A percentile compares a stretch with the other conserved stretches of the same genome.
Conservation (phyloP, 345 rosid genomes). For the Linum trigynum region DNA sequence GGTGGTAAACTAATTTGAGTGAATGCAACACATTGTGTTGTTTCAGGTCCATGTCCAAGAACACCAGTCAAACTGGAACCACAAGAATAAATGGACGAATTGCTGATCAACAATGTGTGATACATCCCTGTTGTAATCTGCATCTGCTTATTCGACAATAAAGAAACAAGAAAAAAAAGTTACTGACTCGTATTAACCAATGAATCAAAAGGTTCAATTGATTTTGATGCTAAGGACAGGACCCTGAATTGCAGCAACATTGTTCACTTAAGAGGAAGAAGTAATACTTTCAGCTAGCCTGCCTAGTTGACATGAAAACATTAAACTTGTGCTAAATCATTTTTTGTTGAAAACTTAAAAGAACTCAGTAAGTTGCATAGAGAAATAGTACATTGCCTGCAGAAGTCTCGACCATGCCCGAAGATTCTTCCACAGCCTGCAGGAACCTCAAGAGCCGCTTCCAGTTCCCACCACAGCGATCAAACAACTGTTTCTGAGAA, state of each 20-base stretch:
- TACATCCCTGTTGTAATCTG: slow-evolving; percentile 88
- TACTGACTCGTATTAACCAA: slow-evolving; percentile 4
- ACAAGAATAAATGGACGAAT: slow-evolving; percentile 83
- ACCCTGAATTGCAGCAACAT: neutral
- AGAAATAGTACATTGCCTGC: slow-evolving; percentile 80
- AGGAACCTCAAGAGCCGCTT: slow-evolving; percentile 79
- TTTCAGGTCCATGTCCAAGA: slow-evolving; percentile 93
- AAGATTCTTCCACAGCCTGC: slow-evolving; percentile 71
- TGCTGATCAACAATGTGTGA: slow-evolving; percentile 75
- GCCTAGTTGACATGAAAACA: neutral
- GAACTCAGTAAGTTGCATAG: slow-evolving; percentile 8
- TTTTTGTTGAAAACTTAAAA: slow-evolving; percentile 9
- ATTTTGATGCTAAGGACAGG: neutral
- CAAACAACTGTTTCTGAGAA: slow-evolving; percentile 52
- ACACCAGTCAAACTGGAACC: slow-evolving; percentile 85
- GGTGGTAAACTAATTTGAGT: slow-evolving; percentile 57
- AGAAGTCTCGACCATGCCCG: slow-evolving; percentile 65
- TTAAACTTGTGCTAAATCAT: neutral
- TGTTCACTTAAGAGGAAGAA: neutral
- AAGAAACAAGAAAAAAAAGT: slow-evolving; percentile 14
- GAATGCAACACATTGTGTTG: slow-evolving; percentile 80
- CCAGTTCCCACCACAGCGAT: slow-evolving; percentile 80
- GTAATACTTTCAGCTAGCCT: neutral
- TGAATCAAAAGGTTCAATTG: neutral
- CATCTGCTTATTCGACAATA: slow-evolving; percentile 46